phyloP scores from a whole-genome alignment of 305 asterid genomes.

The Fraxinus greggii region DNA sequence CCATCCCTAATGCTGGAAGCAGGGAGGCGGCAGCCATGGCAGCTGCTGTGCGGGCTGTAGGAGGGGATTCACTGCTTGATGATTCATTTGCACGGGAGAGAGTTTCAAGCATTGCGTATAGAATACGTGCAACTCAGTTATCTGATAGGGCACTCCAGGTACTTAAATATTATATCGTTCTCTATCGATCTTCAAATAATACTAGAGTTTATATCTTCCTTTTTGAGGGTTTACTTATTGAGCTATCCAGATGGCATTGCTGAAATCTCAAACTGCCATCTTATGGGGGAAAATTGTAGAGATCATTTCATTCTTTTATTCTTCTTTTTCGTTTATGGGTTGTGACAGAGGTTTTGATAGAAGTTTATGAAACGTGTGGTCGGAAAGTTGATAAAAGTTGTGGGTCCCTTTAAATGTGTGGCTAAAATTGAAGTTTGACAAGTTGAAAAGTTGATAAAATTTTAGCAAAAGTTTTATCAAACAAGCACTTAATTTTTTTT shows the following conservation, averaged over 20 bases:
- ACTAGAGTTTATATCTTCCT: background rate
- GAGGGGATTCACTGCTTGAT: constrained; percentile 96
- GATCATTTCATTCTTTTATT: background rate
- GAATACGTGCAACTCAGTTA: constrained; percentile 90
- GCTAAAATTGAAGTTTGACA: background rate
- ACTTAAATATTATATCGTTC: constrained; percentile 12
- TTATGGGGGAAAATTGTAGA: background rate
- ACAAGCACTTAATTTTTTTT: background rate
- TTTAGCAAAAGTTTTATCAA: background rate
- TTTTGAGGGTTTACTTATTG: background rate
- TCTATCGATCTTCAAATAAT: background rate
- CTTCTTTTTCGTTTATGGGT: background rate
- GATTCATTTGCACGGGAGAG: constrained; percentile 98
- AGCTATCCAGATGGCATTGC: background rate
- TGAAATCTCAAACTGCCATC: background rate
- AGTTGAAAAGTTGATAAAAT: background rate
- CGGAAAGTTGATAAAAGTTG: background rate
- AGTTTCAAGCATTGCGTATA: constrained; percentile 91
- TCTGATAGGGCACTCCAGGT: constrained; percentile 97
- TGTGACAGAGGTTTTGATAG: background rate
- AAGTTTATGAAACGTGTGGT: background rate
- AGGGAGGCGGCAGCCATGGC: constrained; percentile 99
- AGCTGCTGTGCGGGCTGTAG: constrained; percentile 99
- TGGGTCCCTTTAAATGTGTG: background rate
- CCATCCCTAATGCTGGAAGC: constrained; percentile 97